Conservation (phyloP, 2,329 filamentous ascomycete species). For the Alternaria ventricosa region DNA sequence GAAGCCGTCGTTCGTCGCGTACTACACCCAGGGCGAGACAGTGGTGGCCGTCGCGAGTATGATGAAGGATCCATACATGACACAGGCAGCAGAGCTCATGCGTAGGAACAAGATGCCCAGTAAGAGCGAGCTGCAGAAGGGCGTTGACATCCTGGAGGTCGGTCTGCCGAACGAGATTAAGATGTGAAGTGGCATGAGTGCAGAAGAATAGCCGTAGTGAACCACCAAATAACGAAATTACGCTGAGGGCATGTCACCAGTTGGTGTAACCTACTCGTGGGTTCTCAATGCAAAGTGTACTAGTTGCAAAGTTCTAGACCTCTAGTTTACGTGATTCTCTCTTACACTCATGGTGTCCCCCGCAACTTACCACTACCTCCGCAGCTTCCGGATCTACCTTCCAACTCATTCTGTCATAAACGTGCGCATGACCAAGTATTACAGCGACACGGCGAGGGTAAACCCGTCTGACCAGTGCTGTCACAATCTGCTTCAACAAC, state of each 20-base stretch:
- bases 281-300: not conserved
- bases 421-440: not conserved
- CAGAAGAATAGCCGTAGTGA: not conserved
- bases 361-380: not conserved
- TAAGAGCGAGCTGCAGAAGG: conserved; percentile 76
- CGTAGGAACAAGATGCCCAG: conserved; percentile 78
- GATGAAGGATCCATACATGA: conserved; percentile 78
- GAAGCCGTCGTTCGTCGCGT: conserved; percentile 83
- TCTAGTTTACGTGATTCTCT: not conserved
- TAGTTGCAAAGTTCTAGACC: not conserved
- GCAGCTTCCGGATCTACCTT: not conserved
- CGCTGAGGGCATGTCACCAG: not conserved
- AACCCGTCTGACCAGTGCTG: not conserved
- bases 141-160: conserved; percentile 57
- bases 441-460: not conserved
- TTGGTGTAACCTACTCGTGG: not conserved
- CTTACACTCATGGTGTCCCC: not conserved
- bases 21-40: conserved; percentile 84
- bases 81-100: conserved; percentile 85
- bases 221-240: not conserved
- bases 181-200: conserved; percentile 37
- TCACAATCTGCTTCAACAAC: not conserved
- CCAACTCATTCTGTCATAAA: not conserved
- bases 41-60: conserved; percentile 91
- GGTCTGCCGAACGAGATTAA: conserved; percentile 54